Conservation (phyloP, 768 basidiomycete genomes). For the Mycena venus region DNA sequence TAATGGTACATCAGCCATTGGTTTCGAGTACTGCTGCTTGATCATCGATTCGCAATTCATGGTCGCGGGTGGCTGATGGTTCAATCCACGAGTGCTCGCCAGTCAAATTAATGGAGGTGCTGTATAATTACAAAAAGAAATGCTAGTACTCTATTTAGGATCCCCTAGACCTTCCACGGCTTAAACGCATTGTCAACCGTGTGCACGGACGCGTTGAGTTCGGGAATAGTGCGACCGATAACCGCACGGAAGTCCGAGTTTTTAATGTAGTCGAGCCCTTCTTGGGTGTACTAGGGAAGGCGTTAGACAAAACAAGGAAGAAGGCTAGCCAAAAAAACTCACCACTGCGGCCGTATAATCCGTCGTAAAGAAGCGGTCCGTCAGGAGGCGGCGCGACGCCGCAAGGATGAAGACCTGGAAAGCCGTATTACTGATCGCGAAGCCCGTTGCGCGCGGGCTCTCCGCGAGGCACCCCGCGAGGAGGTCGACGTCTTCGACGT, state of each 20-base stretch:
- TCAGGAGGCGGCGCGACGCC: constrained; percentile 19
- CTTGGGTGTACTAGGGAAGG: constrained; percentile 13
- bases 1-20: no score
- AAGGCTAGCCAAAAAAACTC: background rate
- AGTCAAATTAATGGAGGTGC: no score
- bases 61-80: no score
- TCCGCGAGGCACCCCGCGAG: constrained; percentile 15
- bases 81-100: no score
- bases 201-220: constrained; percentile 1
- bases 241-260: constrained; percentile 19
- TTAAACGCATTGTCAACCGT: constrained; percentile 26
- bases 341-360: constrained; percentile 14
- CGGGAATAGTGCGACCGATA: constrained; percentile 16
- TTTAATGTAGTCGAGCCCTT: constrained; percentile 15
- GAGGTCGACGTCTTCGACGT: constrained; percentile 26
- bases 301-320: no score
- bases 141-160: no score
- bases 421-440: constrained; percentile 22
- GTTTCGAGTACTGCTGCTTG: no score
- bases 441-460: constrained; percentile 25
- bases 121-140: no score
- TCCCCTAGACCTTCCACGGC: constrained; percentile 20
- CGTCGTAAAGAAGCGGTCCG: constrained; percentile 31
- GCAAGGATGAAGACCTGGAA: constrained; percentile 30
- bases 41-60: no score